phyloP scores from a whole-genome alignment of 306 rosid genomes.

The Cicer arietinum region DNA sequence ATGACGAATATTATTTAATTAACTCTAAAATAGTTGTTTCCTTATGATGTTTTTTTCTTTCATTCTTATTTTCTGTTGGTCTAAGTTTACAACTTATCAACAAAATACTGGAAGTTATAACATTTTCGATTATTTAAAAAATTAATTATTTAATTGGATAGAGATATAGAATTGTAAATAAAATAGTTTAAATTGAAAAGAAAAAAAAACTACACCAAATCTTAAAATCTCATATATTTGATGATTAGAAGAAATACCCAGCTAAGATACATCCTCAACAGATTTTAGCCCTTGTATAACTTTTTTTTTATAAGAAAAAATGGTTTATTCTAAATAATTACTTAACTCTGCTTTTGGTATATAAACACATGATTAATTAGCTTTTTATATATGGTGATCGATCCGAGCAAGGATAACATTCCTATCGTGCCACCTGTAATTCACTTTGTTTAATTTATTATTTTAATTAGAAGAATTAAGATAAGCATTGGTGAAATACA shows the following conservation, averaged over 20 bases:
- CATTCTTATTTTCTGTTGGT: too few relatives aligned
- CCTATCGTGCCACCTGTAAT: slow-evolving; percentile 47
- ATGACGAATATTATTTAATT: too few relatives aligned
- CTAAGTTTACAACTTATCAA: too few relatives aligned
- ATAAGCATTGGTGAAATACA: slow-evolving; percentile 46
- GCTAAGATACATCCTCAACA: neutral
- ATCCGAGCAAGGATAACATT: slow-evolving; percentile 40
- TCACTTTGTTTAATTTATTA: slow-evolving; percentile 35
- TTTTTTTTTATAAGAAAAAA: neutral
- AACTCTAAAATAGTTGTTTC: too few relatives aligned
- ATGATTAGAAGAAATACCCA: slow-evolving; percentile 5
- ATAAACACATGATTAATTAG: slow-evolving; percentile 7
- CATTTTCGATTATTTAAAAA: too few relatives aligned
- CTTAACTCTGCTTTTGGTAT: slow-evolving; percentile 37
- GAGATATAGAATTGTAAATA: too few relatives aligned
- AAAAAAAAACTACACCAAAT: too few relatives aligned
- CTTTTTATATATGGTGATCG: slow-evolving; percentile 28
- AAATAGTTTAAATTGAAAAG: too few relatives aligned
- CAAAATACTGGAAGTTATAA: too few relatives aligned
- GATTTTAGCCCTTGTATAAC: neutral
- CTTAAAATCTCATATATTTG: neutral
- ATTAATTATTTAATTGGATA: too few relatives aligned
- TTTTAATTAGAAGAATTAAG: slow-evolving; percentile 38
- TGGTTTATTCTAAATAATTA: slow-evolving; percentile 22
- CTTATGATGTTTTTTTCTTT: too few relatives aligned